Percentiles rank a stretch among this genome's conserved stretches.
phyloP scores from a whole-genome alignment of 176 grass and related monocot species.

The Aechmea fasciata region DNA sequence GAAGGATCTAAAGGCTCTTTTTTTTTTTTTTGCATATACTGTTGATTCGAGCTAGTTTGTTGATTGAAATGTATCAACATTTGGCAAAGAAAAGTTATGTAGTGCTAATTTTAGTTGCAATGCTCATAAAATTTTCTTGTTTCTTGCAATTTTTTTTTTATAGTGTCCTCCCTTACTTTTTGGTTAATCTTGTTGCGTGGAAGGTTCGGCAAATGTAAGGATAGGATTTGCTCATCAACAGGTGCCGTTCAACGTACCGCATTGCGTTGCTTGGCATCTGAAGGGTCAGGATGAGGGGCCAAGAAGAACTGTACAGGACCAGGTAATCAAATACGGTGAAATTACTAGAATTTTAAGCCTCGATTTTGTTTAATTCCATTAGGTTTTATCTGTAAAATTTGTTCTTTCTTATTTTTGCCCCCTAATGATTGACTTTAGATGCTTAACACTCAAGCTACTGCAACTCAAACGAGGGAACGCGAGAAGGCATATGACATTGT shows the following conservation, averaged over 20 bases:
- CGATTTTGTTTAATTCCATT: conserved; percentile 1
- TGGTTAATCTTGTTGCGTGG: not conserved
- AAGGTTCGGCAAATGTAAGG: conserved; percentile 78
- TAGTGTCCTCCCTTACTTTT: not conserved
- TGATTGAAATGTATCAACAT: too few relatives aligned
- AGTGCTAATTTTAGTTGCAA: not conserved
- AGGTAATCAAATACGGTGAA: conserved; percentile 37
- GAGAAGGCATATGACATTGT: conserved; percentile 92
- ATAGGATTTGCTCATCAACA: conserved; percentile 82
- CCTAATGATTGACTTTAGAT: conserved; percentile 23
- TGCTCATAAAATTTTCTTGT: not conserved
- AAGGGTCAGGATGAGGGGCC: conserved; percentile 14
- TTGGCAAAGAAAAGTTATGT: not conserved
- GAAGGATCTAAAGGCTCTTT: not conserved
- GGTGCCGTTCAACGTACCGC: conserved; percentile 68
- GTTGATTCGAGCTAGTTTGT: too few relatives aligned
- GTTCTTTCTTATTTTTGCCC: not conserved
- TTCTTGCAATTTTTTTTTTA: not conserved
- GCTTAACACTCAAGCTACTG: conserved; percentile 49
- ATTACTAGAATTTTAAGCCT: not conserved
- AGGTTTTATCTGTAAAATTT: not conserved
- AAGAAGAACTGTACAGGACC: conserved; percentile 39
- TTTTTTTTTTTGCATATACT: not conserved
- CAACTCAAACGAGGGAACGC: conserved; percentile 46
- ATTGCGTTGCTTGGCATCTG: conserved; percentile 62